These are phyloP conservation scores for Xylaria cubensis DNA, from an alignment of 495 filamentous ascomycete genomes.

Conservation along the genomic window DNA sequence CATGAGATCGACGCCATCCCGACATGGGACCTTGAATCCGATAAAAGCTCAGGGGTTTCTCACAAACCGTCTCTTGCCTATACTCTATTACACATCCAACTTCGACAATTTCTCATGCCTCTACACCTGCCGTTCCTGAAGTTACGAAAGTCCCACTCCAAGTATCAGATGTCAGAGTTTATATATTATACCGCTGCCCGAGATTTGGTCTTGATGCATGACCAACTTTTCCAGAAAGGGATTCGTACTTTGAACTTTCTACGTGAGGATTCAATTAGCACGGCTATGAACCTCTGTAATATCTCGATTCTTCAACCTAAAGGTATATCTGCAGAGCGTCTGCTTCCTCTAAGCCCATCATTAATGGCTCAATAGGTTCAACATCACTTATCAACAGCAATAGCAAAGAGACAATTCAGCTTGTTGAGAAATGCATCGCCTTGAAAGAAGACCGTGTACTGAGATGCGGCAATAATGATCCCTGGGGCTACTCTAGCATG, in stretches of 20 bases:
- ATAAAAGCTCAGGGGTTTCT: conserved; percentile 25
- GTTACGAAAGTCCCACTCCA: conserved; percentile 36
- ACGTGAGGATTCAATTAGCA: conserved; percentile 43
- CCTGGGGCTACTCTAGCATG: conserved; percentile 46
- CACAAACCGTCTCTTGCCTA: conserved; percentile 40
- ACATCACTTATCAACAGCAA: conserved; percentile 39
- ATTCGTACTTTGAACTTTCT: conserved; percentile 42
- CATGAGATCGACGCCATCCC: conserved; percentile 43
- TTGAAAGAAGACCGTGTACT: conserved; percentile 43
- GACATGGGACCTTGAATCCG: conserved; percentile 39
- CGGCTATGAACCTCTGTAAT: conserved; percentile 47
- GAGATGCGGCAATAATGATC: conserved; percentile 42
- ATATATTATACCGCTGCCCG: conserved; percentile 45
- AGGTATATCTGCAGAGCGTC: conserved; percentile 31
- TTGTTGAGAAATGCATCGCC: conserved; percentile 43
- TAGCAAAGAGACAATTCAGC: conserved; percentile 38
- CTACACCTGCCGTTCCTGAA: conserved; percentile 44
- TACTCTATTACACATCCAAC: conserved; percentile 43
- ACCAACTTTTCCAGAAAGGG: conserved; percentile 38
- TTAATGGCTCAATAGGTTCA: conserved; percentile 38
- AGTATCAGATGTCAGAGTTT: conserved; percentile 40
- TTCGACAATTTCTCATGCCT: conserved; percentile 44
- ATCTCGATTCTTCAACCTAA: conserved; percentile 58
- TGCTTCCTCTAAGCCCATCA: not conserved
- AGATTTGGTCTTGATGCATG: conserved; percentile 44